Base-by-base conservation (phyloP, 805 yeast genomes). In the Grigorovia jiainica region DNA sequence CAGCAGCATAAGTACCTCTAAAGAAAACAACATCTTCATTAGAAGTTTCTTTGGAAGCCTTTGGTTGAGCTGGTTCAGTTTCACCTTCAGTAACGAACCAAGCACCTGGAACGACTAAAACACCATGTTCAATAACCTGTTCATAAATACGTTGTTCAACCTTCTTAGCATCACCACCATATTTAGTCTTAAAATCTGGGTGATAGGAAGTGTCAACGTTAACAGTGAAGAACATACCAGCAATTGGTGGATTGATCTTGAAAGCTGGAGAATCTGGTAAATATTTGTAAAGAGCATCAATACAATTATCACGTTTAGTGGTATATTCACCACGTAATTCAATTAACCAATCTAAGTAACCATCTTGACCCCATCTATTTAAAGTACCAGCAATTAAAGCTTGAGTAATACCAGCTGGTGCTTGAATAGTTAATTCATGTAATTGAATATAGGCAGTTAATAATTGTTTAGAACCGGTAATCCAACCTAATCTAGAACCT, bases 1-100 rank as follows among this genome's bases (percentile, higher is more conserved):
- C 90, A 40, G 94, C 92, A 41, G 92, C 94, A 51, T 82, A 84
- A 24, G 94, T 84, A 49, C 94, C 94, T 75, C 94, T 81, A 66
- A 81, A 84, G 68, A 83, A 83, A 49, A 82, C 62, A 37, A 60
- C 57, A 46, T 71, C 68, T 41, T 73, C 69, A 40, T 64, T 65
- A 39, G 53, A 64, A n/a, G 68, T 60, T 41, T 66, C 65, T 21
- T 52, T 56, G 30, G 68, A 70, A 40, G 69, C 67, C 20, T 57
- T 55, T 24, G 71, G 70, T 57, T 78, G 87, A 34, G 82, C 77
- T 30, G 82, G 82, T 36, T 50, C 60, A 18, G 79, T 71, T 46
- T 74, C 70, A 44, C 78, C 81, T 4, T 58, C 58, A 34, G 75
- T 67, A 60, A 72, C 72, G 68, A 84, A 84, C 92, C 90, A 83